Percentiles rank a stretch among this genome's conserved stretches.
Evolutionary conservation across 768 basidiomycete genomes (phyloP).

Genomic region (Dacryopinax primogenitus): DNA sequence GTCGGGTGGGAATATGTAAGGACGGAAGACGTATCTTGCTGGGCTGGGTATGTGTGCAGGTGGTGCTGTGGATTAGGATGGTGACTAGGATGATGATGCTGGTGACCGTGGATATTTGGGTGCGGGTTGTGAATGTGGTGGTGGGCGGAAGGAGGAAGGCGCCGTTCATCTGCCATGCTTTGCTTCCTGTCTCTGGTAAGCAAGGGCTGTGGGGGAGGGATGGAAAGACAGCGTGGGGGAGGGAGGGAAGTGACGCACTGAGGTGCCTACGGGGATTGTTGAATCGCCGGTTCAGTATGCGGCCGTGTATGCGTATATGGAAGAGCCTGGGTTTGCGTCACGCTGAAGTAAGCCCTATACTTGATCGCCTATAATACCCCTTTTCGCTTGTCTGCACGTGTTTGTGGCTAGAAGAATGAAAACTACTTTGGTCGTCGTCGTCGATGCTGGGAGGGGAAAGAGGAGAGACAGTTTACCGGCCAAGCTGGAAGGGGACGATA

Average conservation of each 20-base stretch:
- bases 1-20: too few species aligned
- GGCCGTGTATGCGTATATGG: background rate
- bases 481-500: too few species aligned
- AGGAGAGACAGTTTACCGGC: too few species aligned
- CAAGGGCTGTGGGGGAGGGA: background rate
- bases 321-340: too few species aligned
- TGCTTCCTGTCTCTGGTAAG: background rate
- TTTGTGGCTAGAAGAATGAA: too few species aligned
- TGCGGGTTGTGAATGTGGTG: background rate
- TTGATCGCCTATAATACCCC: too few species aligned
- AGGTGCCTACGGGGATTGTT: slow-evolving; percentile 3
- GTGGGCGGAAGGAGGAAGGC: background rate
- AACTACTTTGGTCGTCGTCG: too few species aligned
- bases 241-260: background rate
- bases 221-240: background rate
- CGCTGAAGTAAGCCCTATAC: background rate
- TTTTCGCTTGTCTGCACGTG: too few species aligned
- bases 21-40: too few species aligned
- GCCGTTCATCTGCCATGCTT: background rate
- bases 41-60: background rate
- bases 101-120: background rate
- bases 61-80: background rate
- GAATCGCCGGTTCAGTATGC: background rate
- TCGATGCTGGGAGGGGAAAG: too few species aligned
- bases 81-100: background rate